phyloP scores from a whole-genome alignment of 768 basidiomycete species.

The Naematelia encephala region DNA sequence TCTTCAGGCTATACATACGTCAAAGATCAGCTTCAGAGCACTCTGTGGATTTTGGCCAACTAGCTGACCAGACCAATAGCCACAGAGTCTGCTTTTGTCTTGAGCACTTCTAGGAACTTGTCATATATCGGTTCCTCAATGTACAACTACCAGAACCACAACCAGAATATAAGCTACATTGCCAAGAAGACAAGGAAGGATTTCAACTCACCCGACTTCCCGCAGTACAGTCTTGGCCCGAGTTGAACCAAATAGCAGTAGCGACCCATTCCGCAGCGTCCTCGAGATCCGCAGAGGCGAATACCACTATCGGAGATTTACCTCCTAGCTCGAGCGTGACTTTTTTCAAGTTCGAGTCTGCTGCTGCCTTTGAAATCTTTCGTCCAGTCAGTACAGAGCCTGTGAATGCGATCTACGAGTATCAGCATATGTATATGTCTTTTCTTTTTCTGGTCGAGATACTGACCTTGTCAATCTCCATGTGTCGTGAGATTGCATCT shows the following conservation, averaged over 20 bases:
- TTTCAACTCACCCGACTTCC: constrained; percentile 64
- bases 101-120: constrained; percentile 58
- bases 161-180: no score
- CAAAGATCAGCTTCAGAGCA: no score
- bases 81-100: constrained; percentile 35
- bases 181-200: no score
- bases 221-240: constrained; percentile 76
- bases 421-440: no score
- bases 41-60: background rate
- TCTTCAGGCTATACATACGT: constrained; percentile 33
- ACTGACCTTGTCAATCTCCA: constrained; percentile 70
- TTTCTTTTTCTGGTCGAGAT: no score
- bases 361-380: constrained; percentile 71
- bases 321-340: constrained; percentile 90
- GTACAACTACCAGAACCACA: no score
- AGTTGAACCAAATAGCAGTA: constrained; percentile 72
- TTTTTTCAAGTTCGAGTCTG: constrained; percentile 75
- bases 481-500: constrained; percentile 70
- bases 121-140: constrained; percentile 79
- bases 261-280: constrained; percentile 68
- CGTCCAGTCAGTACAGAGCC: constrained; percentile 76
- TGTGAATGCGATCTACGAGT: constrained; percentile 73
- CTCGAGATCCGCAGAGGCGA: constrained; percentile 82
- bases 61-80: constrained; percentile 26
- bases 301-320: constrained; percentile 64